Base-by-base conservation (phyloP, 371 early-diverging fungal species). In the Circinella minor region DNA sequence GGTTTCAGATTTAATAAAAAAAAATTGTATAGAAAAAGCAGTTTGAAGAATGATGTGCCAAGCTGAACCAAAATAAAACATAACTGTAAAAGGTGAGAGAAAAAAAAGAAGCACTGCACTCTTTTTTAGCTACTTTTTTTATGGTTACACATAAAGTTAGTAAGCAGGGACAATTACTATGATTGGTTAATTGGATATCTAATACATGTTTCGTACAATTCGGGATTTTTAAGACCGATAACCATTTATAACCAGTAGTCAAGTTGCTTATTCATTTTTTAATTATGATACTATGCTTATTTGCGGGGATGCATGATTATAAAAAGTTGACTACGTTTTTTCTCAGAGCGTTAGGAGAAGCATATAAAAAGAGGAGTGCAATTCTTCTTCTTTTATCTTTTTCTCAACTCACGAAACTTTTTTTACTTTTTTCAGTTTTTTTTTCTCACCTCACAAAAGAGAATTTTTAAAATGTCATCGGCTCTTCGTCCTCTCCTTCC, bases 401-500 rank as follows among this genome's bases (percentile, higher is more conserved):
- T 54, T 34, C 54, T 36, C 43, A 9, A 51, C 65, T 38, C 65
- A 57, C 36, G 34, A 65, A 51, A 47, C 65, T 63, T 43, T 36
- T 60, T 36, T 61, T 61, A 34, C n/a, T 61, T 61, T 18, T 3
- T 37, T 37, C 36, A 43, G 10, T 61, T 61, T 61, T 15, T 61
- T 61, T 38, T 17, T 37, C 38, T 60, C 38, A 36, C 60, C 36
- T 15, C 37, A 36, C 43, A 9, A 63, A 36, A 39, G 11, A 43
- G 43, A 27, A 27, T 27, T 34, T 34, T 34, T 36, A 39, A 17
- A 39, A 65, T 65, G 65, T 65, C 65, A 65, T 48, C 51, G 14
- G 37, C 54, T 36, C 18, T 65, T n/a, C 65, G 65, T 65, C 65
- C 65, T 65, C 51, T 65, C 34, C 48, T 65, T 48, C 65, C 65